Evolutionary conservation across 2,329 filamentous ascomycete species (phyloP).

Genomic region (Neofusicoccum sp.): DNA sequence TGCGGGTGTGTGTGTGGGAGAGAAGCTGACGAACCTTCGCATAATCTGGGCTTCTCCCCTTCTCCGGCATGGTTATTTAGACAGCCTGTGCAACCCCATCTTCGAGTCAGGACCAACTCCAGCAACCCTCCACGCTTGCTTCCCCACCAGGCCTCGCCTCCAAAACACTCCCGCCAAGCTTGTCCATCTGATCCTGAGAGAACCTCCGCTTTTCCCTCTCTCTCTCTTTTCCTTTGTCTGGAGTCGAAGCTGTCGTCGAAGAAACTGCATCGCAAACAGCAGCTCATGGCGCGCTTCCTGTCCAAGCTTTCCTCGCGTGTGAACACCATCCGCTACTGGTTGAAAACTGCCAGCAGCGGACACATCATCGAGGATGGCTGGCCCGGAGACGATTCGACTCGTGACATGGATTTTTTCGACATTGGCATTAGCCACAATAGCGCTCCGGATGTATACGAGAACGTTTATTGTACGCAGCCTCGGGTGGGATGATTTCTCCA

Average conservation of each 20-base stretch:
- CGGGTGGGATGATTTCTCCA: slow-evolving; percentile 12
- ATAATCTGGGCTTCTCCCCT: neutral
- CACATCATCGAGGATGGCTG: neutral
- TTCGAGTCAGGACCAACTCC: neutral
- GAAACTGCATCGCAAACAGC: neutral
- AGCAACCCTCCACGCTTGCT: too few relatives aligned
- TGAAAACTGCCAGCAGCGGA: neutral
- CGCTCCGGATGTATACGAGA: slow-evolving; percentile 5
- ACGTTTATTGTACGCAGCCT: slow-evolving; percentile 5
- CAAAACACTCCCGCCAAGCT: too few relatives aligned
- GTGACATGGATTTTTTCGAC: slow-evolving; percentile 12
- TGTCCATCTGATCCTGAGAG: too few relatives aligned
- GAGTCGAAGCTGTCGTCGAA: neutral
- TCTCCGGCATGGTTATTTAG: neutral
- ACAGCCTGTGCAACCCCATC: neutral
- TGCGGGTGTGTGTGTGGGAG: too few relatives aligned
- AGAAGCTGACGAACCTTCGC: neutral
- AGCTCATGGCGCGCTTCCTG: neutral
- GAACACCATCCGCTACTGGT: slow-evolving; percentile 8
- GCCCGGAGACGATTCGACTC: neutral
- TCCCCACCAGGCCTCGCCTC: too few relatives aligned
- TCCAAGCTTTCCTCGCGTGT: slow-evolving; percentile 1
- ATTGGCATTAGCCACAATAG: slow-evolving; percentile 1
- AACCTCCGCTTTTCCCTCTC: too few relatives aligned
- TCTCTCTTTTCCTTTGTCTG: neutral